phyloP scores from a whole-genome alignment of 768 basidiomycete genomes.

The Pleurotus sapidus region DNA sequence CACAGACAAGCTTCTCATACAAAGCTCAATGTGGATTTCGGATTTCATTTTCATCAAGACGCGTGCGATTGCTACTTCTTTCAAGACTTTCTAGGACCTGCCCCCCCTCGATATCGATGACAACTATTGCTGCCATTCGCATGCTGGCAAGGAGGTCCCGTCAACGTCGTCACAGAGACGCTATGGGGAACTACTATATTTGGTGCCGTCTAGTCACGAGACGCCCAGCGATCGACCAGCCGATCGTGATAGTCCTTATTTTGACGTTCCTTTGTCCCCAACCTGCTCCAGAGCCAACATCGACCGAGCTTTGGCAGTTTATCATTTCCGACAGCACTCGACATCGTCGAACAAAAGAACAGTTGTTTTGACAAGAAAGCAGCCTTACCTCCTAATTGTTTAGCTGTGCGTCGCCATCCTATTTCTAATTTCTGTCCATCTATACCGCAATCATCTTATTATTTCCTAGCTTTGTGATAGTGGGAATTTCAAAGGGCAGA shows the following conservation, averaged over 20 bases:
- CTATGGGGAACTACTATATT: constrained; percentile 7
- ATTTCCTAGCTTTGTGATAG: constrained; percentile 3
- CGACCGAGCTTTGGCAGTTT: neutral
- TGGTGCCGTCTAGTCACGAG: neutral
- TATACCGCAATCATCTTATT: neutral
- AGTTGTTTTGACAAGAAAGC: neutral
- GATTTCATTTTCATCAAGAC: too few relatives aligned
- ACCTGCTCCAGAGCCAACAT: neutral
- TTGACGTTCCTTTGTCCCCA: constrained; percentile 6
- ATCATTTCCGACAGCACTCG: neutral
- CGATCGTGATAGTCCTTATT: constrained; percentile 5
- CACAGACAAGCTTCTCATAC: too few relatives aligned
- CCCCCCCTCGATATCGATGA: neutral
- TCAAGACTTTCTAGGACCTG: too few relatives aligned
- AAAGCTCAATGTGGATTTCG: too few relatives aligned
- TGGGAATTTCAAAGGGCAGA: constrained; percentile 5
- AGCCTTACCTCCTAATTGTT: neutral
- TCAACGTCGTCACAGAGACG: constrained; percentile 5
- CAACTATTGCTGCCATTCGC: constrained; percentile 2
- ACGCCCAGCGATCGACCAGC: neutral
- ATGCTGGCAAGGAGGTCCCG: neutral
- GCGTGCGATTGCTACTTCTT: too few relatives aligned
- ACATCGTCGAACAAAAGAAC: constrained; percentile 1
- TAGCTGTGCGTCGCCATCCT: neutral
- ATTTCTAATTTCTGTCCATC: too few relatives aligned